Percentiles rank a stretch among this genome's conserved stretches.
phyloP scores from a whole-genome alignment of 305 asterid species.

The Andrographis paniculata region DNA sequence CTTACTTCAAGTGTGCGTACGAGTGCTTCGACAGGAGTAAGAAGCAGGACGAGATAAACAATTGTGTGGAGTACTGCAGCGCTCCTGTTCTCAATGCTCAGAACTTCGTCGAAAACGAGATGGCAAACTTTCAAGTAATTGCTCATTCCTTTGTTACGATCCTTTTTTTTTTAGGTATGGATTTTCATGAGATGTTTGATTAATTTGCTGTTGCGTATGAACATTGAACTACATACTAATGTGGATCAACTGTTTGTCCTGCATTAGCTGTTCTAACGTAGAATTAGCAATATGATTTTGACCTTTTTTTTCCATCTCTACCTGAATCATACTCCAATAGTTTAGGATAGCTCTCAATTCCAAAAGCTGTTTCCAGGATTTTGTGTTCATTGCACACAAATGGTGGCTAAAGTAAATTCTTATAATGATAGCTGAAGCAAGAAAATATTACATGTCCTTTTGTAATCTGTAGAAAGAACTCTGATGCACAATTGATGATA shows the following conservation, averaged over 20 bases:
- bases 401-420: too few relatives aligned
- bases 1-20: constrained; percentile 80
- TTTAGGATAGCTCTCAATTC: too few relatives aligned
- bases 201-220: too few relatives aligned
- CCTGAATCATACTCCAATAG: too few relatives aligned
- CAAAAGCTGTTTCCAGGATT: too few relatives aligned
- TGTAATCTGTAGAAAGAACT: background rate
- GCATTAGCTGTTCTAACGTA: too few relatives aligned
- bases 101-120: constrained; percentile 73
- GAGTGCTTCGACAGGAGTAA: constrained; percentile 77
- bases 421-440: background rate
- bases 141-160: background rate
- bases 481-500: background rate
- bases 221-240: too few relatives aligned
- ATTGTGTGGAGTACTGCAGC: constrained; percentile 89
- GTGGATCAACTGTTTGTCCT: too few relatives aligned
- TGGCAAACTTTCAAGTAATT: constrained; percentile 80
- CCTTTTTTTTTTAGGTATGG: background rate
- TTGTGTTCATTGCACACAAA: too few relatives aligned
- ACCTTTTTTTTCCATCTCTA: too few relatives aligned
- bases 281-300: too few relatives aligned
- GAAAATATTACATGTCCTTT: background rate
- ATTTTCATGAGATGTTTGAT: background rate
- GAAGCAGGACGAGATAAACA: constrained; percentile 54
- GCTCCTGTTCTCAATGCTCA: constrained; percentile 81